Conservation (phyloP, 352 stramenopile species). For the Blastocystis hominis region DNA sequence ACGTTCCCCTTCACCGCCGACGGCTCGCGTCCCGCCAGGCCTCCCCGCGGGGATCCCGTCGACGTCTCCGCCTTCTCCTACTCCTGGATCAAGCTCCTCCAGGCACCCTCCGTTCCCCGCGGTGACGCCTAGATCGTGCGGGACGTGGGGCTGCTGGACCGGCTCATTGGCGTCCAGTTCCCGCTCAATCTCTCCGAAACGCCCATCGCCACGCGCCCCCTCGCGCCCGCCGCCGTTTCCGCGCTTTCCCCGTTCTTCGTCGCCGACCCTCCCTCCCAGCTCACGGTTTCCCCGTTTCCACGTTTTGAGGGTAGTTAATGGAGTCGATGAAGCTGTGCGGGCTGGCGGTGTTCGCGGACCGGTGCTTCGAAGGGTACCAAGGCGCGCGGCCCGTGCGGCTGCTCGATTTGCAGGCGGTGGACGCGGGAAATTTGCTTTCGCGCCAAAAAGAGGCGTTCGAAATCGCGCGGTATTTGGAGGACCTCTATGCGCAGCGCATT, state of each 20-base stretch:
- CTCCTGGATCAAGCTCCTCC: slow-evolving; percentile 7
- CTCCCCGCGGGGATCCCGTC: background rate
- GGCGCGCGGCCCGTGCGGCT: background rate
- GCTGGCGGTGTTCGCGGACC: slow-evolving; percentile 17
- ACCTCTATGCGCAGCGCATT: background rate
- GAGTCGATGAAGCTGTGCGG: slow-evolving; percentile 21
- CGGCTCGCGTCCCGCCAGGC: background rate
- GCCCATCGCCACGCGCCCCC: background rate
- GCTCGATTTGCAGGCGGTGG: background rate
- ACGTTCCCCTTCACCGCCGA: slow-evolving; percentile 49
- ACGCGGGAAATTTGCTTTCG: background rate
- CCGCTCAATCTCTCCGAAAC: slow-evolving; percentile 23
- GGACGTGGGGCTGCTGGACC: slow-evolving; percentile 22
- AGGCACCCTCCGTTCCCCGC: background rate
- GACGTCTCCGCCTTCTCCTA: background rate
- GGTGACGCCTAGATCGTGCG: background rate
- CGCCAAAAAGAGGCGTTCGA: slow-evolving; percentile 37
- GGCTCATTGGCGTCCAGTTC: slow-evolving; percentile 22
- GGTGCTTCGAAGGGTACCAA: slow-evolving; percentile 31
- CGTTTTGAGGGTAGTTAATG: background rate
- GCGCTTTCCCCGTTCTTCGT: background rate
- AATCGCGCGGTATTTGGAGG: slow-evolving; percentile 29
- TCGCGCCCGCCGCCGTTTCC: background rate
- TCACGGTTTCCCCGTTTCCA: background rate
- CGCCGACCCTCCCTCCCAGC: background rate